Evolutionary conservation across 331 rosid species (phyloP).

Genomic region (Quercus lobata): DNA sequence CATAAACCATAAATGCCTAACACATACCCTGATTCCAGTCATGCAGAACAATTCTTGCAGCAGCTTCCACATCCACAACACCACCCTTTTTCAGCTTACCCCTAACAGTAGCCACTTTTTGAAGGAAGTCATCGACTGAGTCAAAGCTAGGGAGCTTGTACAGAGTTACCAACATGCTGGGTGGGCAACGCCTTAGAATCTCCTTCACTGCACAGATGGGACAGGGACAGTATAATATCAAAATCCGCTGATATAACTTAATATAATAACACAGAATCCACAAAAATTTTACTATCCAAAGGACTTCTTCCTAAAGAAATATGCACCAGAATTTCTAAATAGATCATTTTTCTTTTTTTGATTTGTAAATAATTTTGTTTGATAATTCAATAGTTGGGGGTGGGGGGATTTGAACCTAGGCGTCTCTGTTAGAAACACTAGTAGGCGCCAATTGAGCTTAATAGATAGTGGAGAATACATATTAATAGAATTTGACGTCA

Average conservation of each 20-base stretch:
- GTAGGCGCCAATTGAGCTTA: too few relatives aligned
- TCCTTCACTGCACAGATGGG: conserved; percentile 69
- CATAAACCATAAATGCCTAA: background rate
- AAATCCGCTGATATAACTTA: background rate
- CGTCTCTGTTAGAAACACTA: too few relatives aligned
- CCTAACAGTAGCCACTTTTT: conserved; percentile 79
- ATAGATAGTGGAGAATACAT: background rate
- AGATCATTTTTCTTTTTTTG: background rate
- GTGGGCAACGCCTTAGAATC: conserved; percentile 82
- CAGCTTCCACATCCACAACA: conserved; percentile 60
- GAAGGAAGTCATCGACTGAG: conserved; percentile 80
- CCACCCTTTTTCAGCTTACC: conserved; percentile 95
- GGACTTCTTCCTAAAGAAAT: too few relatives aligned
- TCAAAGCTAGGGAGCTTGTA: conserved; percentile 84
- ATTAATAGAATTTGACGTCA: background rate
- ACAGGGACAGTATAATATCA: background rate
- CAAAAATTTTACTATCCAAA: too few relatives aligned
- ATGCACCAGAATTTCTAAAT: background rate
- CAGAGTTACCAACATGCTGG: conserved; percentile 54
- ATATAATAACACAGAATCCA: background rate
- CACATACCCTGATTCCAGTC: conserved; percentile 91
- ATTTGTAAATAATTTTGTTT: too few relatives aligned
- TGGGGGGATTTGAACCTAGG: too few relatives aligned
- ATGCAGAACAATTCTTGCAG: conserved; percentile 87
- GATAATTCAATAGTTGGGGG: too few relatives aligned